These are phyloP conservation scores for Aureobasidium sp. DNA, from an alignment of 2,329 filamentous ascomycete species.

Conservation along the genomic window DNA sequence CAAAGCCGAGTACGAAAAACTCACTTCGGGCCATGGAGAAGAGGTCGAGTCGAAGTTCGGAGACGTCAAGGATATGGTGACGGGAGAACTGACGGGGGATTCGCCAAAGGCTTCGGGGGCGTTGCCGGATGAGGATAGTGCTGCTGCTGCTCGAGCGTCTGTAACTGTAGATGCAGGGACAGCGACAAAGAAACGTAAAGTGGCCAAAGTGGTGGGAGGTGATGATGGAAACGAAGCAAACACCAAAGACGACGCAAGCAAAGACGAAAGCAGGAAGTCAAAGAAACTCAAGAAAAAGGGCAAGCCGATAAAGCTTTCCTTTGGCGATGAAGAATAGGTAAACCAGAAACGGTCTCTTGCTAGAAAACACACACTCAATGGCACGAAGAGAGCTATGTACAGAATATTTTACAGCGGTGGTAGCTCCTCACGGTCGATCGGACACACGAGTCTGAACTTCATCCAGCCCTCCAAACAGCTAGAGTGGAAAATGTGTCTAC, in stretches of 20 bases:
- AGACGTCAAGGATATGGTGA: conserved; percentile 16
- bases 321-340: conserved; percentile 15
- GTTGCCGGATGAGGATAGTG: conserved; percentile 16
- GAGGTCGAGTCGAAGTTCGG: conserved; percentile 7
- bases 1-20: conserved; percentile 41
- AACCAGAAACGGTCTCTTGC: neutral
- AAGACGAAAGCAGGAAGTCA: conserved; percentile 11
- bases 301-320: conserved; percentile 16
- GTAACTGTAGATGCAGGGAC: conserved; percentile 8
- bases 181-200: conserved; percentile 28
- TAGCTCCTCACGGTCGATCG: conserved; percentile 83
- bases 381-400: neutral
- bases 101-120: conserved; percentile 20
- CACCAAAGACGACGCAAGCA: neutral
- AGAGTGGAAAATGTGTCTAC: conserved; percentile 90
- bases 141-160: conserved; percentile 12
- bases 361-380: neutral
- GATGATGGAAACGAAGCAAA: conserved; percentile 19
- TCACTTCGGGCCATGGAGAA: conserved; percentile 19
- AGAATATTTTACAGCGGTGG: conserved; percentile 60
- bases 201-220: conserved; percentile 26
- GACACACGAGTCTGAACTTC: conserved; percentile 84
- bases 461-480: conserved; percentile 93
- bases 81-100: conserved; percentile 16
- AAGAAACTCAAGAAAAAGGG: conserved; percentile 20